Percentiles rank a stretch among this genome's conserved stretches.
phyloP scores from a whole-genome alignment of 139 green algal genomes.

The Picochlorum sp. region DNA sequence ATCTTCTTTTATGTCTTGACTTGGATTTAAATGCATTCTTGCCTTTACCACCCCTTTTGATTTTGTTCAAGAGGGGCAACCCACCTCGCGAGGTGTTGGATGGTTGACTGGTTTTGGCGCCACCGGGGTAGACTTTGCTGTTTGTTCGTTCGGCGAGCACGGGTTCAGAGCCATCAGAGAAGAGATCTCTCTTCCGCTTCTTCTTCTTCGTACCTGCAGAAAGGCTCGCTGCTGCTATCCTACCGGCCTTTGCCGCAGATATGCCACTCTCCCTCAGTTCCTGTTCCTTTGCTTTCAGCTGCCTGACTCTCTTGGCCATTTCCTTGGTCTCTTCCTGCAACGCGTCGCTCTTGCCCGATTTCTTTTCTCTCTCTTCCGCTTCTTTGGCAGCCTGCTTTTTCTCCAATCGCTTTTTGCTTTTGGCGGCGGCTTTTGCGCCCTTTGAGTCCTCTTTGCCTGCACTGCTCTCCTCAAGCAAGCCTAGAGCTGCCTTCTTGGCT shows the following conservation, averaged over 20 bases:
- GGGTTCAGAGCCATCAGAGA: constrained; percentile 31
- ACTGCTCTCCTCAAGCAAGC: background rate
- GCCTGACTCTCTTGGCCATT: constrained; percentile 24
- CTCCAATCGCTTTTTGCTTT: constrained; percentile 20
- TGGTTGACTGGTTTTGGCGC: constrained; percentile 8
- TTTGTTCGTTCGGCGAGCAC: background rate
- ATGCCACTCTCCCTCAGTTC: constrained; percentile 56
- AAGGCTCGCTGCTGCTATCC: constrained; percentile 44
- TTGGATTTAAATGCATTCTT: constrained; percentile 10
- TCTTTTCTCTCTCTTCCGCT: constrained; percentile 28
- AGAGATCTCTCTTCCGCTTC: constrained; percentile 22
- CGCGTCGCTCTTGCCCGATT: constrained; percentile 14
- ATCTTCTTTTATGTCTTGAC: background rate
- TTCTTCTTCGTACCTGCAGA: constrained; percentile 37
- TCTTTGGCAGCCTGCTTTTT: constrained; percentile 24
- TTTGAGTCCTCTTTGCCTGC: constrained; percentile 10
- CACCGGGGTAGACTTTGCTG: constrained; percentile 44
- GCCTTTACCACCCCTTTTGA: background rate
- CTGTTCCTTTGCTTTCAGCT: constrained; percentile 41
- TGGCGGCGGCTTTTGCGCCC: constrained; percentile 18
- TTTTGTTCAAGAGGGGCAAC: background rate
- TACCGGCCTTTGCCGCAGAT: constrained; percentile 38
- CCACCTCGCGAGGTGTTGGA: constrained; percentile 11
- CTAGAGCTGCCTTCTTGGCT: constrained; percentile 20
- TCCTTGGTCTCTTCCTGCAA: constrained; percentile 37